A percentile compares a stretch with the other conserved stretches of the same genome.
phyloP scores from a whole-genome alignment of 2,329 filamentous ascomycete genomes.

The Epichloe aotearoae region DNA sequence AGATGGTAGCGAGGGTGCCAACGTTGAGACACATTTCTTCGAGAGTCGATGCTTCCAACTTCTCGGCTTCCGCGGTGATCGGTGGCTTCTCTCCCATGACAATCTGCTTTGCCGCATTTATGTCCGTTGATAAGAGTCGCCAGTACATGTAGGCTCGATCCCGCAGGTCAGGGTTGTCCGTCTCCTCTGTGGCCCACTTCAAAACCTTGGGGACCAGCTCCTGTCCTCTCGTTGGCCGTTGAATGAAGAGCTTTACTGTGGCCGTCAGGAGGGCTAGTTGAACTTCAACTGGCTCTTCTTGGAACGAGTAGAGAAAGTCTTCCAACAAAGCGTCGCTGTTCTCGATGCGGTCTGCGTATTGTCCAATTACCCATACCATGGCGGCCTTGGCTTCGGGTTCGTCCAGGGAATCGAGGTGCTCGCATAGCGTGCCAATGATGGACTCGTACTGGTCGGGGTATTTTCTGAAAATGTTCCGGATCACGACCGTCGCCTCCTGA shows the following conservation, averaged over 20 bases:
- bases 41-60: constrained; percentile 76
- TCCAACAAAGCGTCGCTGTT: constrained; percentile 90
- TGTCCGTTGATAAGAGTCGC: constrained; percentile 87
- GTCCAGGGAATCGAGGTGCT: constrained; percentile 90
- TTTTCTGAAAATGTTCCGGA: constrained; percentile 97
- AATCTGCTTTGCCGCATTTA: constrained; percentile 69
- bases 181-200: constrained; percentile 98
- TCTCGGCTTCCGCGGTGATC: constrained; percentile 92
- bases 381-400: constrained; percentile 96
- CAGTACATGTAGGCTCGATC: constrained; percentile 99
- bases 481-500: constrained; percentile 96
- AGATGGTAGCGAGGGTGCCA: constrained; percentile 90
- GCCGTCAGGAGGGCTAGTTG: constrained; percentile 89
- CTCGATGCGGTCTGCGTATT: constrained; percentile 94
- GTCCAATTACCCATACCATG: constrained; percentile 98
- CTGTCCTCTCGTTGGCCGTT: constrained; percentile 87
- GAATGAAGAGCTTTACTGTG: constrained; percentile 96
- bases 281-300: constrained; percentile 89
- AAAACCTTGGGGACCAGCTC: constrained; percentile 86
- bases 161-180: constrained; percentile 93
- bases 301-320: constrained; percentile 87
- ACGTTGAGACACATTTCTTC: constrained; percentile 97
- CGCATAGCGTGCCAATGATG: constrained; percentile 90
- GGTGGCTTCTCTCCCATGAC: constrained; percentile 97
- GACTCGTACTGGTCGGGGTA: constrained; percentile 98